phyloP scores from a whole-genome alignment of 352 stramenopile genomes.

The Globisporangium viniferum region DNA sequence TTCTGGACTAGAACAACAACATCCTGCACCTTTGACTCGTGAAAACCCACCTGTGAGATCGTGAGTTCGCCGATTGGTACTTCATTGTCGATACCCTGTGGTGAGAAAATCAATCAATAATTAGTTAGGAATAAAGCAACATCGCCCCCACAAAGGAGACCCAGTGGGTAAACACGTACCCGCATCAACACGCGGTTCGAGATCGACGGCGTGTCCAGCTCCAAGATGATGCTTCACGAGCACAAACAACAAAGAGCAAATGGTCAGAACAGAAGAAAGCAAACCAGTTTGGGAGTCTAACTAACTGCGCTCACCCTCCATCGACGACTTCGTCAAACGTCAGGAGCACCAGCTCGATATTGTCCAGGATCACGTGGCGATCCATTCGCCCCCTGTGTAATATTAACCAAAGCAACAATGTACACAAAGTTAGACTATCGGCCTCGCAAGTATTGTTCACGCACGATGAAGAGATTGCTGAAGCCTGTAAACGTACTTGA shows the following conservation, averaged over 20 bases:
- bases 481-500: conserved; percentile 58
- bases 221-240: conserved; percentile 73
- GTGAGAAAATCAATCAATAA: conserved; percentile 9
- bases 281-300: too few relatives aligned
- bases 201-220: conserved; percentile 86
- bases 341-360: conserved; percentile 89
- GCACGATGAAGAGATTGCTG: not conserved
- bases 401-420: not conserved
- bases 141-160: not conserved
- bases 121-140: not conserved
- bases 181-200: conserved; percentile 91
- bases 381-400: conserved; percentile 71
- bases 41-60: conserved; percentile 65
- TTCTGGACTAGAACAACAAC: too few relatives aligned
- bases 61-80: conserved; percentile 84
- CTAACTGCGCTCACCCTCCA: conserved; percentile 48
- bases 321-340: conserved; percentile 91
- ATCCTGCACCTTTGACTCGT: not conserved
- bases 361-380: conserved; percentile 87
- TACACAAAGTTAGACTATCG: not conserved
- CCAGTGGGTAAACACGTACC: conserved; percentile 32
- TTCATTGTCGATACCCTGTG: conserved; percentile 84
- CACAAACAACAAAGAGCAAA: not conserved
- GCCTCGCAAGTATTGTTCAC: not conserved
- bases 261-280: not conserved